Evolutionary conservation across 1,139 yeast species (phyloP), one percentile per base, ranked within the genome.

Genomic region (Candida buenavistaensis): DNA sequence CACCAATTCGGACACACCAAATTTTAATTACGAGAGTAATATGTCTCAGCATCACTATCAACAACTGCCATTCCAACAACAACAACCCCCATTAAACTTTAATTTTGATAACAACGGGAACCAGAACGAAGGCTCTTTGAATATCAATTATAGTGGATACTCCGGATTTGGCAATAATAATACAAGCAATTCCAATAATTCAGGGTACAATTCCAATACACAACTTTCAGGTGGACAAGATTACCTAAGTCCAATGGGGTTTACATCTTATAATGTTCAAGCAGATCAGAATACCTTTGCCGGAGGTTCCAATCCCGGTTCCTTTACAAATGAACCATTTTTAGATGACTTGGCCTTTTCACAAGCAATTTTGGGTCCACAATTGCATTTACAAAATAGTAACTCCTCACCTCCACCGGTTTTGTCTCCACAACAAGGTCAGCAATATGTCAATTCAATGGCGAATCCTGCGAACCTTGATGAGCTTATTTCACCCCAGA

Each of bases 401-500:
- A 28, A 30, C 11, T 36, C 42, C 4, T 30, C 33, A 4, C 41
- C 43, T 6, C 40, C 30, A 26, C 43, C 33, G 21, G 29, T 32
- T 40, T 46, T 46, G 13, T 48, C 40, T 26, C 46, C 32, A 26
- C 32, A 32, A 35, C n/a, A 38, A 26, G 28, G 35, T 13, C 38
- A 34, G 14, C 40, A 38, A 35, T 43, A 37, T 28, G 43, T 48
- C 27, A 47, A 47, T 27, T 49, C 52, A 14, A 30, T 46, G n/a
- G 31, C 47, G 14, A 61, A 59, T 40, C 51, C 46, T 3, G 41
- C 40, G 10, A 43, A 41, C 22, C 38, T 66, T 31, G 71, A 66
- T 40, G 70, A 63, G 43, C 48, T 66, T 14, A 59, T 66, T 25
- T 64, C 68, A 3, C 72, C 72, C 1, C 48, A 49, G 33, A 50